Percentiles rank a stretch among this genome's conserved stretches.
These are phyloP conservation scores for Syncephalastrum contaminatum DNA, from an alignment of 371 early-diverging fungal species.

Conservation along the genomic window DNA sequence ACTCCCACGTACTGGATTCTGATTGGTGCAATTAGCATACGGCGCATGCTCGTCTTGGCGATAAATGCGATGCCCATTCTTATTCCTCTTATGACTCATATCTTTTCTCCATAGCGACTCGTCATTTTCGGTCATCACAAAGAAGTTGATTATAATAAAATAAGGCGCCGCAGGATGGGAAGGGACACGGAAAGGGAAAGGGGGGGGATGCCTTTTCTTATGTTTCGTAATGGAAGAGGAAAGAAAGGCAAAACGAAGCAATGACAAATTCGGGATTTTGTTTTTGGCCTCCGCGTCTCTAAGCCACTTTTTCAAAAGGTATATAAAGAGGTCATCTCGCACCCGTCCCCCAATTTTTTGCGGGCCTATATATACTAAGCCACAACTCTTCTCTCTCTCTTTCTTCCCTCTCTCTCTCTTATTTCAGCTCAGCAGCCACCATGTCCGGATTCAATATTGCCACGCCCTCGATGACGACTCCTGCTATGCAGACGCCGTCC, in stretches of 20 bases:
- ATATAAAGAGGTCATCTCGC: constrained; percentile 14
- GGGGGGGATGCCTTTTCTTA: too few relatives aligned
- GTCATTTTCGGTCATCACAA: too few relatives aligned
- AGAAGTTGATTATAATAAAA: too few relatives aligned
- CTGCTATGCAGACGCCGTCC: constrained; percentile 53
- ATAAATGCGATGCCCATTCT: too few relatives aligned
- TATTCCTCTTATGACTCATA: too few relatives aligned
- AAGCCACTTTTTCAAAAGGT: constrained; percentile 16
- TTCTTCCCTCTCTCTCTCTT: constrained; percentile 10
- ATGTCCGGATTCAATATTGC: constrained; percentile 56
- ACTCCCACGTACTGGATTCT: too few relatives aligned
- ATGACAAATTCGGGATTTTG: background rate
- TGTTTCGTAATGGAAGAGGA: background rate
- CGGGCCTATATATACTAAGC: constrained; percentile 20
- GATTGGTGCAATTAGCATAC: background rate
- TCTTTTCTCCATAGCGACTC: too few relatives aligned
- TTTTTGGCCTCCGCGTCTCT: constrained; percentile 3
- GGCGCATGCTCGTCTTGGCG: constrained; percentile 1
- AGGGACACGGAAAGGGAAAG: too few relatives aligned
- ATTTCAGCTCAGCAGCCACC: background rate
- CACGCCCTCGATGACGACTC: constrained; percentile 46
- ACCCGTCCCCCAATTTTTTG: constrained; percentile 11
- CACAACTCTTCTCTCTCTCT: constrained; percentile 17
- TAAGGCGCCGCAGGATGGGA: too few relatives aligned
- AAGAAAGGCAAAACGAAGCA: too few relatives aligned